These are phyloP conservation scores for Aspergillus puulaauensis DNA, from an alignment of 2,329 filamentous ascomycete genomes.

Conservation along the genomic window DNA sequence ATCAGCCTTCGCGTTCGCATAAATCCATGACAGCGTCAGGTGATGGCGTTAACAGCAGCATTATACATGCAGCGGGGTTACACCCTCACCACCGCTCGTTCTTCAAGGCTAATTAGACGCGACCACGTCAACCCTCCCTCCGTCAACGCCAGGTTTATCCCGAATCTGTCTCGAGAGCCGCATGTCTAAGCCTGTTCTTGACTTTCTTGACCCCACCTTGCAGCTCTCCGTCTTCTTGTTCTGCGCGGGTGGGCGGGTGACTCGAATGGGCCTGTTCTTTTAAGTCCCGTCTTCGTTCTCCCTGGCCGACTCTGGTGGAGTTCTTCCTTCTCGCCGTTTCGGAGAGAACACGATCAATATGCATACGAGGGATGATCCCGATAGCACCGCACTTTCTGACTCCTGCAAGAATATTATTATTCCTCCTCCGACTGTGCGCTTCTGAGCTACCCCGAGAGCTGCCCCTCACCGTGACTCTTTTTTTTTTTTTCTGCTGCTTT, in stretches of 20 bases:
- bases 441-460: constrained; percentile 17
- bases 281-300: not conserved
- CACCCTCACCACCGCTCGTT: constrained; percentile 1
- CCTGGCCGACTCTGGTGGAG: constrained; percentile 1
- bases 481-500: not conserved
- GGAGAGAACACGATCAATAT: constrained; percentile 15
- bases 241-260: constrained; percentile 9
- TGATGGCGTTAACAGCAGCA: not conserved
- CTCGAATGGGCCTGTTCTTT: constrained; percentile 5
- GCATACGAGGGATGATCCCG: constrained; percentile 17
- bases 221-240: constrained; percentile 7
- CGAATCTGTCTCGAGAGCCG: constrained; percentile 17
- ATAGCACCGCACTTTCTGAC: constrained; percentile 17
- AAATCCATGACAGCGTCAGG: not conserved
- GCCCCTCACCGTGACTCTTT: constrained; percentile 15
- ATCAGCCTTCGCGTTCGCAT: not conserved
- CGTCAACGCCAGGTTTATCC: constrained; percentile 12
- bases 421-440: constrained; percentile 11
- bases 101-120: constrained; percentile 23
- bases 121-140: constrained; percentile 29
- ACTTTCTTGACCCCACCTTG: constrained; percentile 16
- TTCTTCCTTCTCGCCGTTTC: not conserved
- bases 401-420: constrained; percentile 9
- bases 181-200: constrained; percentile 8
- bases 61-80: constrained; percentile 9